Evolutionary conservation across 1,284 basidiomycete genomes (phyloP), one percentile per base, ranked within the genome.

Genomic region (Ceratobasidium papillatum): DNA sequence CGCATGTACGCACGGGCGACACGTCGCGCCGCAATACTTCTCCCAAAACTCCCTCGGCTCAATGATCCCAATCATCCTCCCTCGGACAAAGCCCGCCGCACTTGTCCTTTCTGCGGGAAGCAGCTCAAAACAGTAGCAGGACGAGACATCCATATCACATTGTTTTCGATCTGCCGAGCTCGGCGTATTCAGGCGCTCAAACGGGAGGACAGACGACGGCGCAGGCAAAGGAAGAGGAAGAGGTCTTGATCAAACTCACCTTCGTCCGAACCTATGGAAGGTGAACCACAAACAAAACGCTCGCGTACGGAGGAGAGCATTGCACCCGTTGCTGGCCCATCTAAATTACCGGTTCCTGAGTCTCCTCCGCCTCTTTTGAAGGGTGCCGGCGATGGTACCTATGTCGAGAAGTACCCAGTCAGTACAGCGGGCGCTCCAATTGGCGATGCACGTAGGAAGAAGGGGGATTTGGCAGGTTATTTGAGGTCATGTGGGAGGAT

Each of bases 361-460:
- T 22, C 52, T 30, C 38, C 38, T 41, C 14, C 38, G 38, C 38
- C 38, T 5, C 7, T 7, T 5, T 41, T 41, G 38, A 41, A 41
- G 38, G 38, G n/a, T n/a, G n/a, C n/a, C n/a, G n/a, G 30, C 14
- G 45, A 58, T 27, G 52, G 52, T 11, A 22, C 58, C 3, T 58
- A 25, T 19, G 52, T 56, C 11, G 66, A 69, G 52, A 14, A 5
- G 25, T 69, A 43, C 27, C 66, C 66, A 30, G 22, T 56, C 22
- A 43, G 52, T 12, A 56, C 36, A 25, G 66, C 66, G 1, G 66
- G 64, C 25, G 64, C 51, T 22, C 64, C 64, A 22, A 54, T 68
- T 65, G 63, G 63, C 25, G 30, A 9, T 43, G 7, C 1, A 12
- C 25, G 25, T 2, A 65, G 27, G 45, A 34, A 51, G 11, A 19